Evolutionary conservation across 805 yeast genomes (phyloP), one percentile per base, ranked within the genome.

Genomic region (Saturnispora diversa): DNA sequence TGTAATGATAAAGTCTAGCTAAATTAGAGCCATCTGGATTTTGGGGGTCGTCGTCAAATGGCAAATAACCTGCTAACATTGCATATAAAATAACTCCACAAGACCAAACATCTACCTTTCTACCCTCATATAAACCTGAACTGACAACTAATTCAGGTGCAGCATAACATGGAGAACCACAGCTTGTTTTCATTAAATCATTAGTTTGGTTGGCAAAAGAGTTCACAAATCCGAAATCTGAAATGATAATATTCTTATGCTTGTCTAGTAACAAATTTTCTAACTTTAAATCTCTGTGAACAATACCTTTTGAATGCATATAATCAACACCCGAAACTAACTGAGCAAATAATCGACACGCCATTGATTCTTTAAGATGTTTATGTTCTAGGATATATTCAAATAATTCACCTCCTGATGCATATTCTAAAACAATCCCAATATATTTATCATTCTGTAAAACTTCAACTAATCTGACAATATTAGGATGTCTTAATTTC

Each of bases 111-210:
- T 92, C 98, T 24, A 86, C 97, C 61, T 86, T 87, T 46, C 86
- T 74, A 17, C 95, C 97, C 50, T 84, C 86, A 58, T 92, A 92
- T 12, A 94, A 87, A 40, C 78, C 74, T 47, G 79, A 84, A 10
- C 90, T 81, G 23, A 87, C 80, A 3, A 92, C 98, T 43, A 92
- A 65, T 58, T 92, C 98, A 0, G 98, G 98, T 1, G 98, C 98
- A 0, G 98, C 98, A 61, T 90, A 90, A 60, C 98, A 90, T 1
- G 98, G 98, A 3, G 95, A 85, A 2, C 98, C 98, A 60, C 98
- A 90, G 27, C 88, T 77, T 1, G 97, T 90, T 56, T 79, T 80
- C 97, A 90, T 92, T 33, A 85, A 65, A 58, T 86, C 95, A 49
- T 71, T 72, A 16, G 69, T 71, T 26, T 63, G 62, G 20, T 42